phyloP scores from a whole-genome alignment of 768 basidiomycete genomes.

The Russula brevipes region DNA sequence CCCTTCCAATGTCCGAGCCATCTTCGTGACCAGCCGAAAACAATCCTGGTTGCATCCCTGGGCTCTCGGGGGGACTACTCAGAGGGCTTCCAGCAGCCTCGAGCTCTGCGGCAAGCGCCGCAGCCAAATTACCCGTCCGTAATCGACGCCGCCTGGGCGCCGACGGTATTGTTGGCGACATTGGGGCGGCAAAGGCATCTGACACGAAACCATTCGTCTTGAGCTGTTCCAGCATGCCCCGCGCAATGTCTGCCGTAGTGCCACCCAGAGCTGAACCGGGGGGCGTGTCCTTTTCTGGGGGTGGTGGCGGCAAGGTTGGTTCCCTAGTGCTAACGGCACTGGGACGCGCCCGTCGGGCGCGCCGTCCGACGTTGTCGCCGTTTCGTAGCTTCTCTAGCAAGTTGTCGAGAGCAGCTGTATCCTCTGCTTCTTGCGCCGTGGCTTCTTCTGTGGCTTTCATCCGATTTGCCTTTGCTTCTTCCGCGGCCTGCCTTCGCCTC shows the following conservation, averaged over 20 bases:
- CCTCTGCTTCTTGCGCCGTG: constrained; percentile 44
- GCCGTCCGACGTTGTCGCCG: constrained; percentile 59
- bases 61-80: constrained; percentile 5
- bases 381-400: constrained; percentile 66
- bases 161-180: constrained; percentile 25
- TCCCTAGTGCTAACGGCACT: constrained; percentile 34
- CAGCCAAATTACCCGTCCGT: constrained; percentile 20
- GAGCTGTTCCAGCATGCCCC: constrained; percentile 69
- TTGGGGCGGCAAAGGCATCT: constrained; percentile 26
- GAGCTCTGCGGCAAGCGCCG: constrained; percentile 23
- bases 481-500: constrained; percentile 61
- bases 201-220: constrained; percentile 62
- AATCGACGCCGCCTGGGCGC: constrained; percentile 26
- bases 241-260: constrained; percentile 56
- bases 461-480: constrained; percentile 55
- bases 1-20: constrained; percentile 22
- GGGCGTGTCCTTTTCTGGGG: constrained; percentile 26
- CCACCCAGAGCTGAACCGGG: constrained; percentile 31
- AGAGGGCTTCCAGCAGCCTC: constrained; percentile 20
- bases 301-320: constrained; percentile 33
- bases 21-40: constrained; percentile 7
- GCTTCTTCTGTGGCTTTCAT: constrained; percentile 44
- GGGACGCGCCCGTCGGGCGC: constrained; percentile 46
- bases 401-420: constrained; percentile 56
- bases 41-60: neutral